Evolutionary conservation across 202 grass and related monocot species (phyloP).

Genomic region (Panicum virgatum): DNA sequence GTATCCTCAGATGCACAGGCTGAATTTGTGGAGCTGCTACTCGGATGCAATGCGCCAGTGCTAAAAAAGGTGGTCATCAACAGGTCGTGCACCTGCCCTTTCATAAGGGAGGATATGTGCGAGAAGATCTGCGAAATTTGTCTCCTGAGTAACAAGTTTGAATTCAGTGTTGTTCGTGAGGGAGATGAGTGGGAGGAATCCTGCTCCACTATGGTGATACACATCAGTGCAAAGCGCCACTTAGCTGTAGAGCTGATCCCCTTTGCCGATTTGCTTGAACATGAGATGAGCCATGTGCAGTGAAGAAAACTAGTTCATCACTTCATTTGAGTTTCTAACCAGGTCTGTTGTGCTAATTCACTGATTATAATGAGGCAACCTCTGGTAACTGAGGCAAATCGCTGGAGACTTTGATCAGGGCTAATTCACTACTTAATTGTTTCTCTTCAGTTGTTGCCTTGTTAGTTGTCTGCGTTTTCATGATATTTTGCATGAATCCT

Average conservation of each 20-base stretch:
- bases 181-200: background rate
- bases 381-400: background rate
- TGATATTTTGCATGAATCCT: background rate
- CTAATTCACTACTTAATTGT: background rate
- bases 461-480: background rate
- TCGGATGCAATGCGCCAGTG: background rate
- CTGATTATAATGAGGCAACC: background rate
- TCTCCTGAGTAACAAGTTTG: background rate
- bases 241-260: background rate
- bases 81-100: background rate
- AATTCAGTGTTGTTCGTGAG: background rate
- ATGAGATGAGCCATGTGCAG: background rate
- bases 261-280: background rate
- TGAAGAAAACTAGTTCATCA: background rate
- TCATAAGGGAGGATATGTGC: conserved; percentile 6
- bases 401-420: background rate
- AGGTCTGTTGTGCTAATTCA: background rate
- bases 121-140: background rate
- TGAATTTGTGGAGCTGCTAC: background rate
- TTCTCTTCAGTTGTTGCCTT: background rate
- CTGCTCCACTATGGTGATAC: background rate
- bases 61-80: background rate
- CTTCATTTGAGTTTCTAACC: background rate
- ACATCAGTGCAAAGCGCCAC: background rate
- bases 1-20: background rate